Evolutionary conservation across 495 filamentous ascomycete genomes (phyloP).

Genomic region (Trypethelium eluteriae): DNA sequence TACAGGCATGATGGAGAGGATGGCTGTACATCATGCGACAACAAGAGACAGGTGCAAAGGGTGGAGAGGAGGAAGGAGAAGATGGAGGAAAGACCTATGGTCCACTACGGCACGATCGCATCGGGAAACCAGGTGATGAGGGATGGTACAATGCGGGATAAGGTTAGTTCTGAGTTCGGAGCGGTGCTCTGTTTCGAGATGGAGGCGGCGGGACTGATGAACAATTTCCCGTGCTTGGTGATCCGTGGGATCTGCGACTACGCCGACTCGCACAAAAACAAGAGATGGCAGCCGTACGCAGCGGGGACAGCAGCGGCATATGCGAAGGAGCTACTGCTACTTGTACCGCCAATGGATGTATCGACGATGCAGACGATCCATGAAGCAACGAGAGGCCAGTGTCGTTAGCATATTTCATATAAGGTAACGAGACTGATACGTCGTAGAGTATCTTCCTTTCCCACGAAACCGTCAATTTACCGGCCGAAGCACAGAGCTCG

Average conservation of each 20-base stretch:
- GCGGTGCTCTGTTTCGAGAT: slow-evolving; percentile 24
- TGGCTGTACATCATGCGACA: slow-evolving; percentile 4
- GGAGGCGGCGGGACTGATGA: slow-evolving; percentile 16
- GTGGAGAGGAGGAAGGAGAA: background rate
- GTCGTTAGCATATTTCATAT: background rate
- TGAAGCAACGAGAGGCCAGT: background rate
- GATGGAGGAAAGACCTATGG: slow-evolving; percentile 6
- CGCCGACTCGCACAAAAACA: slow-evolving; percentile 29
- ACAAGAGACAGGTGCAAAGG: background rate
- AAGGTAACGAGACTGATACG: no score
- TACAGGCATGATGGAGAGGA: slow-evolving; percentile 1
- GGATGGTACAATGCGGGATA: slow-evolving; percentile 21
- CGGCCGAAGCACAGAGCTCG: slow-evolving; percentile 10
- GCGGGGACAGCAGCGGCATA: slow-evolving; percentile 28
- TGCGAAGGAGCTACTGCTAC: slow-evolving; percentile 46
- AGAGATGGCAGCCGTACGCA: slow-evolving; percentile 26
- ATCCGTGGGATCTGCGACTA: slow-evolving; percentile 23
- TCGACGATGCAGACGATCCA: background rate
- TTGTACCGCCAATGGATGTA: background rate
- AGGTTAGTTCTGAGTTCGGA: slow-evolving; percentile 1
- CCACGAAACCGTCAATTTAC: background rate
- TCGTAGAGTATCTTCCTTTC: slow-evolving; percentile 6
- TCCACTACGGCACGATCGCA: slow-evolving; percentile 38
- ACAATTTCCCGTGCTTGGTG: slow-evolving; percentile 24
- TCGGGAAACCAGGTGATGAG: slow-evolving; percentile 35